Conservation (phyloP, 371 early-diverging fungal species). For the Rhizopus arrhizus region DNA sequence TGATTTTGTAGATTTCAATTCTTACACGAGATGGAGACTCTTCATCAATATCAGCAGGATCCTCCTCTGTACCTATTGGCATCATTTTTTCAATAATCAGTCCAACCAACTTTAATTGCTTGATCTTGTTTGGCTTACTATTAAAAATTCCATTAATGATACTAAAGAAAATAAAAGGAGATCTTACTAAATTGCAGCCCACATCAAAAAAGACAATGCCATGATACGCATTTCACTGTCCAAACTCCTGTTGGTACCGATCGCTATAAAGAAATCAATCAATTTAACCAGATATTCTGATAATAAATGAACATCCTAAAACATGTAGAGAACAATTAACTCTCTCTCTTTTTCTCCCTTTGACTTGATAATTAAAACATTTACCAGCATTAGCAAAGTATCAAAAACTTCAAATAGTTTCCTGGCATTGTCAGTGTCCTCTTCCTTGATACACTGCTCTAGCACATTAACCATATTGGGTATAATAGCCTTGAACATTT, state of each 20-base stretch:
- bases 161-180: slow-evolving; percentile 51
- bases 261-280: slow-evolving; percentile 73
- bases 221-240: slow-evolving; percentile 72
- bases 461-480: slow-evolving; percentile 86
- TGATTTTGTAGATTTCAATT: neutral
- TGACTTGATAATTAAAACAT: slow-evolving; percentile 5
- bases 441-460: slow-evolving; percentile 68
- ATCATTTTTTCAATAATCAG: slow-evolving; percentile 74
- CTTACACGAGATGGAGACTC: slow-evolving; percentile 68
- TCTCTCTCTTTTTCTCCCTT: neutral
- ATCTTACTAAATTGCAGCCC: slow-evolving; percentile 74
- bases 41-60: slow-evolving; percentile 79
- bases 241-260: slow-evolving; percentile 63
- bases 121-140: slow-evolving; percentile 74
- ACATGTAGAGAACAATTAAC: neutral
- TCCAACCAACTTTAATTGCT: slow-evolving; percentile 72
- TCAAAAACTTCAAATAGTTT: slow-evolving; percentile 88
- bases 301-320: slow-evolving; percentile 73
- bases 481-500: slow-evolving; percentile 37
- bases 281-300: slow-evolving; percentile 72
- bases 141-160: neutral
- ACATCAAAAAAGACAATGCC: slow-evolving; percentile 80
- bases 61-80: slow-evolving; percentile 83
- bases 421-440: slow-evolving; percentile 71
- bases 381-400: slow-evolving; percentile 67